These are phyloP conservation scores for Coccomyxa sp. DNA, from an alignment of 139 green algal genomes.

Conservation along the genomic window DNA sequence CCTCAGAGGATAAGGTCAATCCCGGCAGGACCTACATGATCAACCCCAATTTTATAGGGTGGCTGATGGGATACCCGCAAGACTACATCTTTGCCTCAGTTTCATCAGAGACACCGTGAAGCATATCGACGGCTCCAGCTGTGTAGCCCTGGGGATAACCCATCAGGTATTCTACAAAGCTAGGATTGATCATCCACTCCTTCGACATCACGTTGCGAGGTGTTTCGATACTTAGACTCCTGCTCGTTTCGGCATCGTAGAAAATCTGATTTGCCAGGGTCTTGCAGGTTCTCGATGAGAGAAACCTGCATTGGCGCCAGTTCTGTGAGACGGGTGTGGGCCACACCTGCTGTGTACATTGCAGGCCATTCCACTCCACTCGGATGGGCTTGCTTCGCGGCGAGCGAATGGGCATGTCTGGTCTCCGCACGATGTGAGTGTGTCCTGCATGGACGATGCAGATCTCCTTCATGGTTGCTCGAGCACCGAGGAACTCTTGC, in stretches of 20 bases:
- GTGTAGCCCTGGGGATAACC: slow-evolving; percentile 2
- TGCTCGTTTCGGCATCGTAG: slow-evolving; percentile 4
- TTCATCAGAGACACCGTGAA: slow-evolving; percentile 1
- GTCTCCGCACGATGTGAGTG: background rate
- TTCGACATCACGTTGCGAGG: background rate
- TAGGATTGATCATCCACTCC: background rate
- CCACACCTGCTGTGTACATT: background rate
- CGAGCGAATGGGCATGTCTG: background rate
- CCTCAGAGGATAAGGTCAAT: background rate
- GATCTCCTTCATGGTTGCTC: background rate
- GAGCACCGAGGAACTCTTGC: background rate
- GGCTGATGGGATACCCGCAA: background rate
- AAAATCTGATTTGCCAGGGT: slow-evolving; percentile 3
- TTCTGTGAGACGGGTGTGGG: background rate
- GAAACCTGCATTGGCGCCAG: background rate
- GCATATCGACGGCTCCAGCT: background rate
- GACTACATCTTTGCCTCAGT: background rate
- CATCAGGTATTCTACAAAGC: slow-evolving; percentile 7
- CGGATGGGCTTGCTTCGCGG: background rate
- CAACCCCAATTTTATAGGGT: background rate
- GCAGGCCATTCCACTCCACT: background rate
- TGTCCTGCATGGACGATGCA: background rate
- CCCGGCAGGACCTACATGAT: background rate
- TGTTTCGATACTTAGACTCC: background rate
- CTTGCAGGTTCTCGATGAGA: background rate